Percentiles rank a stretch among this genome's conserved stretches.
Evolutionary conservation across 1,139 yeast species (phyloP).

Genomic region (Saccharomyces hybrid): DNA sequence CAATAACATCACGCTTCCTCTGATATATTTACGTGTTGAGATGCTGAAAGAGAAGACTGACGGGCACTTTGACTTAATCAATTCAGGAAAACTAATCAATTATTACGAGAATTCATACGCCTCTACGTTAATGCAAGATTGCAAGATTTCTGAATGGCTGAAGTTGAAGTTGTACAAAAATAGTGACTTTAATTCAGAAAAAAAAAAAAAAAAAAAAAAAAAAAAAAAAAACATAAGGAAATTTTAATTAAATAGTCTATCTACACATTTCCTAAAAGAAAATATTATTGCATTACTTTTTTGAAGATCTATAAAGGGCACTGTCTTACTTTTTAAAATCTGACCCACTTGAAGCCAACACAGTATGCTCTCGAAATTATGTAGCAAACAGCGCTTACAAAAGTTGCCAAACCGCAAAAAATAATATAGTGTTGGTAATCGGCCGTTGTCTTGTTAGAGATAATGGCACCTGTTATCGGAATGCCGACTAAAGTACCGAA

Average conservation of each 20-base stretch:
- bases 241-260: neutral
- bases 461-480: slow-evolving; percentile 49
- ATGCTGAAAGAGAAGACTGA: slow-evolving; percentile 16
- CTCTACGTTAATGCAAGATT: slow-evolving; percentile 21
- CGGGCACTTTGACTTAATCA: slow-evolving; percentile 34
- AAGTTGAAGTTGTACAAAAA: slow-evolving; percentile 14
- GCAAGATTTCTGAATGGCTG: slow-evolving; percentile 27
- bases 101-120: slow-evolving; percentile 29
- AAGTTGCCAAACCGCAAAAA: slow-evolving; percentile 19
- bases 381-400: slow-evolving; percentile 15
- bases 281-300: neutral
- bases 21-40: slow-evolving; percentile 43
- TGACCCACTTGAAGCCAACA: slow-evolving; percentile 19
- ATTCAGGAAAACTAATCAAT: slow-evolving; percentile 35
- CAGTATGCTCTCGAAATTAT: slow-evolving; percentile 21
- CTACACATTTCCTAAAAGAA: neutral
- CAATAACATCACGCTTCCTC: slow-evolving; percentile 47
- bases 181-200: neutral
- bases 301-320: neutral
- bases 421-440: slow-evolving; percentile 22
- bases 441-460: slow-evolving; percentile 23
- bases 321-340: slow-evolving; percentile 8
- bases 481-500: slow-evolving; percentile 48
- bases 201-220: neutral
- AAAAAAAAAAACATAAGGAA: neutral